A percentile compares a stretch with the other conserved stretches of the same genome.
Conservation (phyloP, 2,329 filamentous ascomycete genomes). For the Alternaria arborescens region DNA sequence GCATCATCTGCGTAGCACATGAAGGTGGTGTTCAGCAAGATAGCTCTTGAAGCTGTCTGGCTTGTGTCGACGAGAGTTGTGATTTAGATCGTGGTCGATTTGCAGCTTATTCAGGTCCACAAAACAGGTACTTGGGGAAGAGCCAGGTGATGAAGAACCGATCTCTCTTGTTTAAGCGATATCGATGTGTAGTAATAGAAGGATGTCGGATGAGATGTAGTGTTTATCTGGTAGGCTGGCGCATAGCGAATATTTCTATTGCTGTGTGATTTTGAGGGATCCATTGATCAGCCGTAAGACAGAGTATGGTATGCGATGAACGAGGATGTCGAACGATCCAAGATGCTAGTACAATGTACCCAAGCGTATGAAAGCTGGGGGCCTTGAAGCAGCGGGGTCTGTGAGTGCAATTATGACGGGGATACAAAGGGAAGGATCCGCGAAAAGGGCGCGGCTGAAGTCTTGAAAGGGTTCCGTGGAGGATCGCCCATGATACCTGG, state of each 20-base stretch:
- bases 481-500: background rate
- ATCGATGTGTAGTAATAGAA: background rate
- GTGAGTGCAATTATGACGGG: background rate
- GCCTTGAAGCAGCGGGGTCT: conserved; percentile 20
- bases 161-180: background rate
- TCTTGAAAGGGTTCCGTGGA: background rate
- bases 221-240: background rate
- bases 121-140: background rate
- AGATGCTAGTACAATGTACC: conserved; percentile 31
- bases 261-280: conserved; percentile 19
- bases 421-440: background rate
- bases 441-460: conserved; percentile 1
- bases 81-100: background rate
- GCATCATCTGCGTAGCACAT: background rate
- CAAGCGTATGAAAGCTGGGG: conserved; percentile 27
- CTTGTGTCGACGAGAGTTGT: background rate
- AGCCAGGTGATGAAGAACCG: background rate
- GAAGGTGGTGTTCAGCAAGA: background rate
- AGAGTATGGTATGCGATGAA: conserved; percentile 15
- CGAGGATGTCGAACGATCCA: conserved; percentile 27
- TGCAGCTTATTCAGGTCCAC: background rate
- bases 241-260: conserved; percentile 32
- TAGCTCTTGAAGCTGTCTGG: background rate
- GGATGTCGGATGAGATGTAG: background rate
- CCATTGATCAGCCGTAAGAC: conserved; percentile 23